These are phyloP conservation scores for Penicillium robsamsonii DNA, from an alignment of 495 filamentous ascomycete species.

Conservation along the genomic window DNA sequence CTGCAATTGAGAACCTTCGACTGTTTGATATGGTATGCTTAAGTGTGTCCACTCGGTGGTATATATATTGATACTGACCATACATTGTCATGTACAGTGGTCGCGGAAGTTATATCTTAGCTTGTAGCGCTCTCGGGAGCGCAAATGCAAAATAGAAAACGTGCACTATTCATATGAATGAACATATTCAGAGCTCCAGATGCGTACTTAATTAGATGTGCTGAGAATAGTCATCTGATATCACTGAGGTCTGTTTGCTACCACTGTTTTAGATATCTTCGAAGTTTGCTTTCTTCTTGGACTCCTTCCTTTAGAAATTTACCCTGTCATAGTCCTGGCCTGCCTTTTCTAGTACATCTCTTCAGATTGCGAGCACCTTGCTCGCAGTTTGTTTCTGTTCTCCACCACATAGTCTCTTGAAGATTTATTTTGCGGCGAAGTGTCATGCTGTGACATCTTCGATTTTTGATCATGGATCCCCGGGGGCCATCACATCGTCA, in stretches of 20 bases:
- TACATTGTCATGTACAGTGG: too few relatives aligned
- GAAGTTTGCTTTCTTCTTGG: background rate
- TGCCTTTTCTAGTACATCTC: background rate
- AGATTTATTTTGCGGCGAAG: background rate
- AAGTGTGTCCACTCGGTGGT: too few relatives aligned
- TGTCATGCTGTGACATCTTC: background rate
- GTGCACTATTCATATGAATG: too few relatives aligned
- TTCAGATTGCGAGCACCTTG: background rate
- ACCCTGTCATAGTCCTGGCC: background rate
- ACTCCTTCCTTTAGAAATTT: background rate
- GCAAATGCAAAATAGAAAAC: too few relatives aligned
- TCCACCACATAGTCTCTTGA: background rate
- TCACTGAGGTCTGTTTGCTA: background rate
- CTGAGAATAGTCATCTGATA: background rate
- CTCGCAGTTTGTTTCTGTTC: background rate
- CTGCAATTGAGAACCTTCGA: too few relatives aligned
- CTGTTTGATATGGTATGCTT: too few relatives aligned
- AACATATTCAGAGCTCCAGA: background rate
- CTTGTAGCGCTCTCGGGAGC: too few relatives aligned
- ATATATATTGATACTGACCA: too few relatives aligned
- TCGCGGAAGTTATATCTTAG: too few relatives aligned
- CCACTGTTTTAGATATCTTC: background rate
- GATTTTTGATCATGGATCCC: background rate
- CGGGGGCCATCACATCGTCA: background rate
- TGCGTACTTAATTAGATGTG: background rate